Base-by-base conservation (phyloP, 768 basidiomycete species). In the Multifurca ochricompacta region DNA sequence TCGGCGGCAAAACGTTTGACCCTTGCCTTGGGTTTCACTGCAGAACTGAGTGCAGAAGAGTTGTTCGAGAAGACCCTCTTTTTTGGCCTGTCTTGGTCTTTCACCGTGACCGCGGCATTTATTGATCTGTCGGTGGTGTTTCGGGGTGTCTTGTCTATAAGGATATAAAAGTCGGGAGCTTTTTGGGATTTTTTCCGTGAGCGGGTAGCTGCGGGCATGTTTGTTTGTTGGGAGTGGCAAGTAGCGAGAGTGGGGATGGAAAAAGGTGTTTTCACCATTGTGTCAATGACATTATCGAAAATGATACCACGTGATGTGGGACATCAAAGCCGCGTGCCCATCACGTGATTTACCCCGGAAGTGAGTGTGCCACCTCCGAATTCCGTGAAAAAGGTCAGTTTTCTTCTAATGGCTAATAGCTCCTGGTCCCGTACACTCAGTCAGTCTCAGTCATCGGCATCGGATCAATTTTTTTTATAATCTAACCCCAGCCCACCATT, bases 131-230 rank as follows among this genome's bases (percentile, higher is more conserved):
- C 31, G 21, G 35, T 4, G 7, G 42, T 18, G 23, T 59, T 61
- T 30, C 53, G 53, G 2, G 51, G 41, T 6, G 60, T 59, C 47
- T 61, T 61, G 53, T 61, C 60, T 14, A 61, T 61, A n/a, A 61
- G 50, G 3, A 61, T 36, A 41, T 27, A 61, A 11, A 59, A 59
- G 9, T 23, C 32, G 6, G 51, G 11, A 8, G 23, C 35, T 16
- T 55, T 59, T 32, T 52, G 47, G 6, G 32, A 0, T 11, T 31
- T 37, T 14, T 42, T 47, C 19, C 37, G 45, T 11, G 56, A 52
- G 34, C 56, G 45, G 14, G 56, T 57, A 27, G 47, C 27, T 19
- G 37, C 8, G 19, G 56, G 51, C 56, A 57, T 57, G 39, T 18
- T 18, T 18, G 42, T 13, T 27, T 40, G 44, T 3, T 45, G 9